Percentiles rank a stretch among this genome's conserved stretches.
Conservation (phyloP, 768 basidiomycete genomes). For the Termitomyces sp. region DNA sequence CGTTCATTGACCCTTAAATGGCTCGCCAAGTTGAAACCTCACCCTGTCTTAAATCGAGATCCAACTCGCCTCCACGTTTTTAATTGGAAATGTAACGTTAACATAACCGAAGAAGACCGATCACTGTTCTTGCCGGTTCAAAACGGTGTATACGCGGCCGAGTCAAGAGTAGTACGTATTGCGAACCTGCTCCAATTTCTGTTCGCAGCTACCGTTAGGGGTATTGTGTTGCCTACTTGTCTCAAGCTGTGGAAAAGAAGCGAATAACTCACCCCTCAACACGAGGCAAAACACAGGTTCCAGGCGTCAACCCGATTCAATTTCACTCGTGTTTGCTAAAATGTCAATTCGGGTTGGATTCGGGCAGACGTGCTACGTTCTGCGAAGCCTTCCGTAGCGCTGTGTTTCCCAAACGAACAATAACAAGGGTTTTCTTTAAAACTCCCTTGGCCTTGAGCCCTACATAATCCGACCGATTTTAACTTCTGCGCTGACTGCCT, state of each 20-base stretch:
- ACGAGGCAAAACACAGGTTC: conserved; percentile 31
- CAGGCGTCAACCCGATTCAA: conserved; percentile 30
- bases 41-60: conserved; percentile 16
- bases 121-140: conserved; percentile 13
- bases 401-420: conserved; percentile 27
- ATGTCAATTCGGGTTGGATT: conserved; percentile 18
- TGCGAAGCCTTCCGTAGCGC: conserved; percentile 25
- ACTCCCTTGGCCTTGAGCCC: conserved; percentile 16
- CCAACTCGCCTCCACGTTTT: conserved; percentile 17
- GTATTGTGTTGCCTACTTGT: conserved; percentile 7
- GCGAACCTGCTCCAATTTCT: conserved; percentile 10
- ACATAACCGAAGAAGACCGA: conserved; percentile 20
- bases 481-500: conserved; percentile 16
- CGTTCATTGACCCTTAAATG: conserved; percentile 9
- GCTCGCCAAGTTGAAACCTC: conserved; percentile 11
- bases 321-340: conserved; percentile 25
- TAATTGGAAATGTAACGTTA: conserved; percentile 13
- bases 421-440: conserved; percentile 33
- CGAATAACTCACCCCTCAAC: conserved; percentile 21
- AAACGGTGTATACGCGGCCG: conserved; percentile 16
- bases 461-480: conserved; percentile 18
- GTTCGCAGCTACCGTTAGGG: conserved; percentile 6
- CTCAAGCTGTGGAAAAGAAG: conserved; percentile 10
- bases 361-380: conserved; percentile 21
- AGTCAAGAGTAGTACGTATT: conserved; percentile 14